Conservation (phyloP, 495 filamentous ascomycete species). For the Parathielavia appendiculata region DNA sequence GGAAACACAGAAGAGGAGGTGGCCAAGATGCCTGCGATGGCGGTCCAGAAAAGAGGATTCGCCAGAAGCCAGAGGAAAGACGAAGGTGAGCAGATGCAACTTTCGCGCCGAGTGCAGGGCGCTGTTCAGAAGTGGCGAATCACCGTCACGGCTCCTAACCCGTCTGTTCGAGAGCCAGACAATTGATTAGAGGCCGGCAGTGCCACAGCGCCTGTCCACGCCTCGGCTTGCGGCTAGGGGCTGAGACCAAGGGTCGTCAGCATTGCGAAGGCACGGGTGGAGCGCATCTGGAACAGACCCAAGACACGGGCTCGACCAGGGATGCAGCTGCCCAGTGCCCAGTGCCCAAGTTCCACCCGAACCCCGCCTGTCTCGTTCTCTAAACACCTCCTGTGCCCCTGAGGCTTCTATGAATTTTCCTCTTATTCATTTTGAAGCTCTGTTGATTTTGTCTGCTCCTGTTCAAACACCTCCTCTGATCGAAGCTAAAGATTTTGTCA, state of each 20-base stretch:
- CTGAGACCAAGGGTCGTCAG: conserved; percentile 18
- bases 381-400: conserved; percentile 11
- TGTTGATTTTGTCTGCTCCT: neutral
- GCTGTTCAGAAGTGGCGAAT: conserved; percentile 4
- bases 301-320: conserved; percentile 21
- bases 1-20: neutral
- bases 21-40: conserved; percentile 7
- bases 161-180: neutral
- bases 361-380: conserved; percentile 12
- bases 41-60: neutral
- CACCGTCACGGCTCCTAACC: neutral
- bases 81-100: conserved; percentile 3
- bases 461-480: neutral
- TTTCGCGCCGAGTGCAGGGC: neutral
- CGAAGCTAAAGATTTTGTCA: neutral
- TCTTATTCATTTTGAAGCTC: neutral
- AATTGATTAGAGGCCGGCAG: neutral
- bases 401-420: neutral
- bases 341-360: conserved; percentile 18
- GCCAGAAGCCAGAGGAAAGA: neutral
- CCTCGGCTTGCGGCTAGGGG: neutral
- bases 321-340: conserved; percentile 5
- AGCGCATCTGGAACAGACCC: conserved; percentile 23
- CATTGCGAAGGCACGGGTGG: conserved; percentile 18
- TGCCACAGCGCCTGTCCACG: neutral